Conservation (phyloP, 2,329 filamentous ascomycete genomes). For the Sclerotinia subarctica region DNA sequence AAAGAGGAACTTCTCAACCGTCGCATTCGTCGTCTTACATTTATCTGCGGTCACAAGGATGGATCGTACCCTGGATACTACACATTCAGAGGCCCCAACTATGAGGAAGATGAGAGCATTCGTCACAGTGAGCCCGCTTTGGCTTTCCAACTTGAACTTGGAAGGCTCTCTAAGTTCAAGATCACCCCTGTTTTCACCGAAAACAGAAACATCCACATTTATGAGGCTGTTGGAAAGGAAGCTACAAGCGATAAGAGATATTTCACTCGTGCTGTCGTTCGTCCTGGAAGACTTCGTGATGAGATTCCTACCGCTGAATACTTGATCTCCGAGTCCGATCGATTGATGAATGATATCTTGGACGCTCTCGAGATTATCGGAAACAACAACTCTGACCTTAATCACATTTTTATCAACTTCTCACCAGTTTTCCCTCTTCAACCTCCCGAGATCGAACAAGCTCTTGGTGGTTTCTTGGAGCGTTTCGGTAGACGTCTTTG, state of each 20-base stretch:
- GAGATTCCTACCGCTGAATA: slow-evolving; percentile 99
- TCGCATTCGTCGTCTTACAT: slow-evolving; percentile 84
- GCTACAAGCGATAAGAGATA: slow-evolving; percentile 97
- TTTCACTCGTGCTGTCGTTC: slow-evolving; percentile 94
- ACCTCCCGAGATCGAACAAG: slow-evolving; percentile 86
- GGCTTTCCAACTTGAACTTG: slow-evolving; percentile 97
- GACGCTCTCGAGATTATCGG: slow-evolving; percentile 98
- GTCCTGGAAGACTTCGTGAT: slow-evolving; percentile 88
- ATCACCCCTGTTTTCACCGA: slow-evolving; percentile 98
- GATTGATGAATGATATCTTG: slow-evolving; percentile 95
- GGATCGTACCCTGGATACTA: slow-evolving; percentile 96
- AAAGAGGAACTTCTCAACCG: slow-evolving; percentile 80
- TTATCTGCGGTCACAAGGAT: slow-evolving; percentile 93
- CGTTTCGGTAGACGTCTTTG: slow-evolving; percentile 93
- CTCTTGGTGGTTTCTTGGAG: slow-evolving; percentile 90
- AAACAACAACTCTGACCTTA: slow-evolving; percentile 98
- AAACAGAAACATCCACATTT: slow-evolving; percentile 98
- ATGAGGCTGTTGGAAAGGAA: slow-evolving; percentile 92
- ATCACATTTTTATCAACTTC: slow-evolving; percentile 99
- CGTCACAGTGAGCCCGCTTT: slow-evolving; percentile 95
- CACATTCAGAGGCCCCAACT: slow-evolving; percentile 92
- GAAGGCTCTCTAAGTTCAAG: slow-evolving; percentile 91
- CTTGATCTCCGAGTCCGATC: slow-evolving; percentile 93
- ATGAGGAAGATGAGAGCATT: slow-evolving; percentile 89
- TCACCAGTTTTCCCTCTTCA: slow-evolving; percentile 91